phyloP scores from a whole-genome alignment of 2,329 filamentous ascomycete genomes.

The Hypoxylon sp. region DNA sequence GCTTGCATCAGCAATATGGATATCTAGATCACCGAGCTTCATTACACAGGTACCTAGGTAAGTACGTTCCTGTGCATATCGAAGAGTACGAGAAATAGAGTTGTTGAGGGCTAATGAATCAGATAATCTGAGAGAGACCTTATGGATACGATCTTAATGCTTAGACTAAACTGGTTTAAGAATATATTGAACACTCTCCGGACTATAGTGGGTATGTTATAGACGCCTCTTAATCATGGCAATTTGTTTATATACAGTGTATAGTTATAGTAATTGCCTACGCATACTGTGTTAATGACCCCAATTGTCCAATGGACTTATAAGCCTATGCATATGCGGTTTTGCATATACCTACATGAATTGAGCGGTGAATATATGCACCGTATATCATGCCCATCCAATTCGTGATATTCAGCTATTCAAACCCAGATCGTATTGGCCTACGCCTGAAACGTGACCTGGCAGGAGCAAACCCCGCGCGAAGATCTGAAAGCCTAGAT shows the following conservation, averaged over 20 bases:
- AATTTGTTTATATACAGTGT: constrained; percentile 12
- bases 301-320: constrained; percentile 30
- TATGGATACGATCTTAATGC: neutral
- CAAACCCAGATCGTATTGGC: constrained; percentile 34
- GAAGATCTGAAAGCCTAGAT: constrained; percentile 23
- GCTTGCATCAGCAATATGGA: constrained; percentile 26
- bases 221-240: constrained; percentile 1
- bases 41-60: constrained; percentile 6
- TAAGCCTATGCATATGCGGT: constrained; percentile 16
- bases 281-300: constrained; percentile 7
- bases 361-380: constrained; percentile 42
- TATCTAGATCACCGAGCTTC: constrained; percentile 18
- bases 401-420: constrained; percentile 9
- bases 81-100: neutral
- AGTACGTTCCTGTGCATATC: neutral
- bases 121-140: neutral
- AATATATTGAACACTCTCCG: neutral
- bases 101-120: constrained; percentile 6
- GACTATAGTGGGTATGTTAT: neutral
- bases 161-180: neutral
- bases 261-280: neutral
- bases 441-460: constrained; percentile 37
- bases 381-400: constrained; percentile 23
- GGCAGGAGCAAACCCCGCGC: constrained; percentile 22
- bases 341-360: constrained; percentile 31